phyloP scores from a whole-genome alignment of 2,329 filamentous ascomycete species.

The Diaporthe citriasiana region DNA sequence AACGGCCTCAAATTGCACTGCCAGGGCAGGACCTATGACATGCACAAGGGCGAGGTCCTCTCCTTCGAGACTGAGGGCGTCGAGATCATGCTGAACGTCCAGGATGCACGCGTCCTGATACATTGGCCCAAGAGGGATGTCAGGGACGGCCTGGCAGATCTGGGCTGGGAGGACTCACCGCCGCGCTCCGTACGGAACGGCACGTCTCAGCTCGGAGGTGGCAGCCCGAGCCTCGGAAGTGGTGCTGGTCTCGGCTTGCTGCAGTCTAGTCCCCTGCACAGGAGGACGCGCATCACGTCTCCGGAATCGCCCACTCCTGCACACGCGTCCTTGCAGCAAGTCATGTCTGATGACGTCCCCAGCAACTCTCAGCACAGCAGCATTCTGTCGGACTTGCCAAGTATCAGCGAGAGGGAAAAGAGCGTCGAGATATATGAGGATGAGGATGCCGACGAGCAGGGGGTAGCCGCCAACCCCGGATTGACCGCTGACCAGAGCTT shows the following conservation, averaged over 20 bases:
- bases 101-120: conserved; percentile 90
- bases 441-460: conserved; percentile 66
- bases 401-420: conserved; percentile 49
- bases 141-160: conserved; percentile 71
- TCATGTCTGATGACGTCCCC: conserved; percentile 53
- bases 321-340: conserved; percentile 47
- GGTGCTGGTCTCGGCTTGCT: conserved; percentile 58
- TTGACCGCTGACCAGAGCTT: conserved; percentile 55
- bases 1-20: conserved; percentile 95
- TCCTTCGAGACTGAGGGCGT: conserved; percentile 88
- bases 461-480: conserved; percentile 46
- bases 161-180: conserved; percentile 78
- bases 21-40: conserved; percentile 86
- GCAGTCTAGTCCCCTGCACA: conserved; percentile 73
- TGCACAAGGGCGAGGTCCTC: conserved; percentile 90
- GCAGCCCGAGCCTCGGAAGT: conserved; percentile 51
- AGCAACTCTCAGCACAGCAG: conserved; percentile 47
- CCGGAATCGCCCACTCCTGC: conserved; percentile 78
- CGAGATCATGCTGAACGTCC: conserved; percentile 95
- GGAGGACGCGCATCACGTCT: conserved; percentile 73
- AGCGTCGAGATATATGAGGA: conserved; percentile 81
- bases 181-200: conserved; percentile 57
- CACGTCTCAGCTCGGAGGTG: conserved; percentile 44
- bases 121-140: conserved; percentile 81
- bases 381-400: conserved; percentile 57